phyloP scores from a whole-genome alignment of 2,329 filamentous ascomycete species.

The Paraconiothyrium sp. region DNA sequence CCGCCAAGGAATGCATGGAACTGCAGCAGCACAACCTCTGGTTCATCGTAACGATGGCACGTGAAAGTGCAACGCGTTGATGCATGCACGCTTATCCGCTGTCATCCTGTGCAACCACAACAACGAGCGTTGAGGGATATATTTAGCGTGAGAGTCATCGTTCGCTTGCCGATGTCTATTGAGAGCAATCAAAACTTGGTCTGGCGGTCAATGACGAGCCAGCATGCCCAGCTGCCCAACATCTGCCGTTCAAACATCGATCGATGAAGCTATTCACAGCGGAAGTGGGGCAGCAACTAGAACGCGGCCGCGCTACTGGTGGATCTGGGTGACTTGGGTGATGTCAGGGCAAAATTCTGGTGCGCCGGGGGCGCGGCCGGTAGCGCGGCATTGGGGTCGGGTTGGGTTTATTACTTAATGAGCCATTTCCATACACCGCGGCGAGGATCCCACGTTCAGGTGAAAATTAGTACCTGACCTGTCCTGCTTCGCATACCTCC shows the following conservation, averaged over 20 bases:
- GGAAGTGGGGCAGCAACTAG: background rate
- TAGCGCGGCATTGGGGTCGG: slow-evolving; percentile 19
- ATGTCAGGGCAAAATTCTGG: slow-evolving; percentile 27
- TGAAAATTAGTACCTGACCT: slow-evolving; percentile 40
- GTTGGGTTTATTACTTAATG: slow-evolving; percentile 29
- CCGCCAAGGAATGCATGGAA: background rate
- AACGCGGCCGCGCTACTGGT: slow-evolving; percentile 5
- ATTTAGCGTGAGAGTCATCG: slow-evolving; percentile 5
- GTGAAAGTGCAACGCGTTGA: slow-evolving; percentile 10
- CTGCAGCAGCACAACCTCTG: background rate
- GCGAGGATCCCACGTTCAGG: slow-evolving; percentile 30
- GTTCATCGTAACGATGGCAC: slow-evolving; percentile 5
- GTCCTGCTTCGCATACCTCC: slow-evolving; percentile 29
- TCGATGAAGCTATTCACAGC: slow-evolving; percentile 16
- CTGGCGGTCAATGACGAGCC: slow-evolving; percentile 7
- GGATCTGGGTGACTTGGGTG: slow-evolving; percentile 17
- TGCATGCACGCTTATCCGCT: slow-evolving; percentile 13
- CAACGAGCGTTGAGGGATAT: slow-evolving; percentile 10
- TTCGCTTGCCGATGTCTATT: background rate
- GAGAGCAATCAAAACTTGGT: slow-evolving; percentile 2
- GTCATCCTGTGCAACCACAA: slow-evolving; percentile 12
- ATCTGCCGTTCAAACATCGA: slow-evolving; percentile 3
- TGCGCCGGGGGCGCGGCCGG: slow-evolving; percentile 10
- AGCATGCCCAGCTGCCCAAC: background rate
- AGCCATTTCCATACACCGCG: slow-evolving; percentile 29